A percentile compares a stretch with the other conserved stretches of the same genome.
phyloP scores from a whole-genome alignment of 2,329 filamentous ascomycete species.

The Microcyclospora pomicola region DNA sequence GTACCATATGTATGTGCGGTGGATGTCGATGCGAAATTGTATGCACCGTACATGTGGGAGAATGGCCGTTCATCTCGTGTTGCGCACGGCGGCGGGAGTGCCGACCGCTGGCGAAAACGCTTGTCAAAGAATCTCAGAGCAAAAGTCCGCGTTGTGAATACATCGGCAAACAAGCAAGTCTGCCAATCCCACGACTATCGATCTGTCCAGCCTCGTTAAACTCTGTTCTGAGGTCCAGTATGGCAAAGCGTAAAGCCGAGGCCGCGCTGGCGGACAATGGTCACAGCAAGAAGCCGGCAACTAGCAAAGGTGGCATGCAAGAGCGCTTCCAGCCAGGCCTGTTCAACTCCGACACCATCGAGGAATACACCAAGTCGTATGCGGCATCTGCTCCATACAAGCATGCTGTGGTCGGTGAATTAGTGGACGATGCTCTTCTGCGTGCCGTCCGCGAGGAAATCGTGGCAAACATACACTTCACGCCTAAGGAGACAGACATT shows the following conservation, averaged over 20 bases:
- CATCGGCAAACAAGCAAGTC: no score
- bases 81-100: no score
- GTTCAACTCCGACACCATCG: slow-evolving; percentile 46
- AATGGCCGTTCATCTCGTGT: no score
- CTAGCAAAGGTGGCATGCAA: slow-evolving; percentile 28
- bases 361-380: slow-evolving; percentile 49
- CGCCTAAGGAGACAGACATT: slow-evolving; percentile 96
- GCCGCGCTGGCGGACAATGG: slow-evolving; percentile 20
- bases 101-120: no score
- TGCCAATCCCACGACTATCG: no score
- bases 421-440: slow-evolving; percentile 70
- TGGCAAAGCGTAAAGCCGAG: slow-evolving; percentile 32
- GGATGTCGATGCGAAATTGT: no score
- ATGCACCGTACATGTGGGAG: no score
- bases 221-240: slow-evolving; percentile 3
- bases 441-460: slow-evolving; percentile 82
- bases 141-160: no score
- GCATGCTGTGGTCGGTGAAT: slow-evolving; percentile 71
- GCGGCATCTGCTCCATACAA: slow-evolving; percentile 62
- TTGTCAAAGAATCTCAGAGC: no score
- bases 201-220: no score
- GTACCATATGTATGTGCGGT: no score
- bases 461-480: slow-evolving; percentile 81
- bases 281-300: slow-evolving; percentile 27
- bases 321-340: slow-evolving; percentile 52